phyloP scores from a whole-genome alignment of 176 grass and related monocot genomes.

The Aegilops bicornis region DNA sequence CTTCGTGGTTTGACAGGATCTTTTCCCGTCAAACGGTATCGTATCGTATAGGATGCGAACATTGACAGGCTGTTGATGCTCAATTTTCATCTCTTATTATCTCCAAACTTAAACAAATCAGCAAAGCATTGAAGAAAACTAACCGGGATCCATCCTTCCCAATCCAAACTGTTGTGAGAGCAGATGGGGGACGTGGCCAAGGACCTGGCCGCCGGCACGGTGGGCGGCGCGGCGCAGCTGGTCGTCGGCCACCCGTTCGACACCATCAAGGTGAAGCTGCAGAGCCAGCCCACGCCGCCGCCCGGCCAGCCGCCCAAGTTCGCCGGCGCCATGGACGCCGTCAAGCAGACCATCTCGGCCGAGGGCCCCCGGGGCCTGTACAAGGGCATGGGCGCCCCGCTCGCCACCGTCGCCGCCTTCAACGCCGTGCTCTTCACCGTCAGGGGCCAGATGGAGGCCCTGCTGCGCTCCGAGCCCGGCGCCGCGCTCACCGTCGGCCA shows the following conservation, averaged over 20 bases:
- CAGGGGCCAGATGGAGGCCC: conserved; percentile 76
- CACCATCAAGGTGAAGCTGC: conserved; percentile 93
- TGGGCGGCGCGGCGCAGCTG: conserved; percentile 75
- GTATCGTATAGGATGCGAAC: neutral
- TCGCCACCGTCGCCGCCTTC: conserved; percentile 88
- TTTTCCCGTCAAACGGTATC: neutral
- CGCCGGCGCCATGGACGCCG: conserved; percentile 68
- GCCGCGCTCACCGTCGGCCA: conserved; percentile 51
- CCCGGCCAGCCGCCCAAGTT: conserved; percentile 66
- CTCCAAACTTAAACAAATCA: neutral
- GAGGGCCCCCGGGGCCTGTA: conserved; percentile 79
- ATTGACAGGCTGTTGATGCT: neutral
- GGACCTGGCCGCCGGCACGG: conserved; percentile 81
- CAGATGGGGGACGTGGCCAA: conserved; percentile 87
- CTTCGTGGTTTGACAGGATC: neutral
- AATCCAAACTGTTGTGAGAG: neutral
- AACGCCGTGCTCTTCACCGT: conserved; percentile 86
- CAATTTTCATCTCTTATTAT: neutral
- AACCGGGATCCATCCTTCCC: neutral
- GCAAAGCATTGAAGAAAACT: neutral
- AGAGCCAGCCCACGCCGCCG: conserved; percentile 67
- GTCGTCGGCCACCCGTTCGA: conserved; percentile 89
- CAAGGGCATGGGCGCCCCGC: conserved; percentile 91
- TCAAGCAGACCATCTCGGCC: conserved; percentile 63
- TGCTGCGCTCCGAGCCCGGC: conserved; percentile 60